These are phyloP conservation scores for Ophiosphaerella narmari DNA, from an alignment of 2,329 filamentous ascomycete species.

Conservation along the genomic window DNA sequence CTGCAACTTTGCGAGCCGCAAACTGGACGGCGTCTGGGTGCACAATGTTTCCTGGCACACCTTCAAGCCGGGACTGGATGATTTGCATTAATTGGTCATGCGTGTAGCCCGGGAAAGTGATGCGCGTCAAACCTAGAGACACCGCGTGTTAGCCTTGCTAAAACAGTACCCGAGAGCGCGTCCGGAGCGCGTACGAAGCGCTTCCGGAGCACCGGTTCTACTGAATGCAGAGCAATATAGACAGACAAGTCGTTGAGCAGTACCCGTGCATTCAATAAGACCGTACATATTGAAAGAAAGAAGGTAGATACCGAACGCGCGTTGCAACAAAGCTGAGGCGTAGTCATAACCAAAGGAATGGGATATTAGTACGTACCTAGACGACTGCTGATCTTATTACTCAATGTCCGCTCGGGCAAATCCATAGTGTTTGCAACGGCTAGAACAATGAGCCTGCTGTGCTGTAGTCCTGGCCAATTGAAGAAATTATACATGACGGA, in stretches of 20 bases:
- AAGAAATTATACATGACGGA: constrained; percentile 99
- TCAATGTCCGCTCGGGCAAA: constrained; percentile 89
- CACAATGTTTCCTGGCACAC: constrained; percentile 86
- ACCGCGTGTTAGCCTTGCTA: constrained; percentile 36
- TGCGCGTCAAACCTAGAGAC: constrained; percentile 73
- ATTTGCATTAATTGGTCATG: constrained; percentile 98
- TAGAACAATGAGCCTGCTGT: constrained; percentile 91
- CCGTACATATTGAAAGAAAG: constrained; percentile 20
- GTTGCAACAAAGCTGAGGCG: constrained; percentile 16
- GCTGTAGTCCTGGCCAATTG: constrained; percentile 93
- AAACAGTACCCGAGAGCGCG: constrained; percentile 21
- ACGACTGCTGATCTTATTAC: constrained; percentile 97
- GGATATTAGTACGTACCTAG: constrained; percentile 42
- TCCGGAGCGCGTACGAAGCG: background rate
- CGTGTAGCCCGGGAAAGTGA: constrained; percentile 96
- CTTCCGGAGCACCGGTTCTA: constrained; percentile 17
- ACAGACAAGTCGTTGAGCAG: constrained; percentile 15
- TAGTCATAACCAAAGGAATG: constrained; percentile 20
- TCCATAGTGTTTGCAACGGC: constrained; percentile 99
- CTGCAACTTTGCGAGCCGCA: constrained; percentile 92
- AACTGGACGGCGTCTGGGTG: constrained; percentile 95
- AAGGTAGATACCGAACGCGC: constrained; percentile 4
- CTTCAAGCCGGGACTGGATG: constrained; percentile 89
- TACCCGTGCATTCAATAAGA: constrained; percentile 18
- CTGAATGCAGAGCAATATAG: constrained; percentile 22